Percentiles rank a stretch among this genome's conserved stretches.
Conservation (phyloP, 495 filamentous ascomycete species). For the Penicillium cinerascens region DNA sequence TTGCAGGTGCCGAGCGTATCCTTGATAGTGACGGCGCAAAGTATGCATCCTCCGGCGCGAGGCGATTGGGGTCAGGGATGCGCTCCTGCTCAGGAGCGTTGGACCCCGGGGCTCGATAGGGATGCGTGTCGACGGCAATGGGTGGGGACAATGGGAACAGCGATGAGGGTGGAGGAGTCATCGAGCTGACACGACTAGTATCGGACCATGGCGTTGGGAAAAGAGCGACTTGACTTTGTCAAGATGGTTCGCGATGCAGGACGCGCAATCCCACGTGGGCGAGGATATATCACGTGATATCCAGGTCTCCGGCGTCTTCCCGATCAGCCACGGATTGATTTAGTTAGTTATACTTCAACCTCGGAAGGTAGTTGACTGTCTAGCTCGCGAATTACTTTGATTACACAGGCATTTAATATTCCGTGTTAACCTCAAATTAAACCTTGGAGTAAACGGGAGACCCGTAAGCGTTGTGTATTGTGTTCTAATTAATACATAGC, state of each 20-base stretch:
- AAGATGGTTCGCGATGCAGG: constrained; percentile 1
- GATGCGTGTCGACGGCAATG: constrained; percentile 45
- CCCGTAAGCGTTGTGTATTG: background rate
- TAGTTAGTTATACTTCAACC: too few relatives aligned
- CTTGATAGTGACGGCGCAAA: constrained; percentile 56
- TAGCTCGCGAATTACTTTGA: too few relatives aligned
- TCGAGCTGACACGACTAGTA: constrained; percentile 33
- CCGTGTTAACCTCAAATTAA: background rate
- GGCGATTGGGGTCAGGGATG: constrained; percentile 54
- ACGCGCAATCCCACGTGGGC: constrained; percentile 19
- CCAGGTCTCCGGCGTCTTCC: background rate
- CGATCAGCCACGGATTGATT: background rate
- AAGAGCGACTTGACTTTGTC: background rate
- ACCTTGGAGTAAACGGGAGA: background rate
- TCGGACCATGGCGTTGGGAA: constrained; percentile 28
- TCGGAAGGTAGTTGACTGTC: too few relatives aligned
- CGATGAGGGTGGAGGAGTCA: constrained; percentile 38
- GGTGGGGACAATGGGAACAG: constrained; percentile 37
- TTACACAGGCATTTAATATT: too few relatives aligned
- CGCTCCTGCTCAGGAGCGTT: constrained; percentile 45
- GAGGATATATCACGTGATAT: constrained; percentile 12
- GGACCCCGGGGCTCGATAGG: constrained; percentile 34
- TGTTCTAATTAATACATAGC: constrained; percentile 4
- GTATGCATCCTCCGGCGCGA: constrained; percentile 84
- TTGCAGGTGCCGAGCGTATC: constrained; percentile 44